phyloP scores from a whole-genome alignment of 768 basidiomycete genomes.

The Russula foetens region DNA sequence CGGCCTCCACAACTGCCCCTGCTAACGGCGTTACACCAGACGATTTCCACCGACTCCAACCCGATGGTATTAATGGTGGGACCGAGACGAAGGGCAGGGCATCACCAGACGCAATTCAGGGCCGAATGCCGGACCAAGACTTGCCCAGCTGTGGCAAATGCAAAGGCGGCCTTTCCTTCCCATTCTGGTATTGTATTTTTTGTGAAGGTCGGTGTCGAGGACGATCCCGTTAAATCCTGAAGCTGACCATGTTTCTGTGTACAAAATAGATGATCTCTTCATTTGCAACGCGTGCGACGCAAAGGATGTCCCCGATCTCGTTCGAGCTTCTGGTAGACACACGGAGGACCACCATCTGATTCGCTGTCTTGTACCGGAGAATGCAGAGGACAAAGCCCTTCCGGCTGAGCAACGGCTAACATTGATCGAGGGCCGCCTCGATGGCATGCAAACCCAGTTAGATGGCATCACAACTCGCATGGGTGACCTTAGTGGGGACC shows the following conservation, averaged over 20 bases:
- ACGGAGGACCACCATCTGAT: slow-evolving; percentile 7
- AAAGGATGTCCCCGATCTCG: background rate
- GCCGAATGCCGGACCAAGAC: slow-evolving; percentile 15
- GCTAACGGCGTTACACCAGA: too few relatives aligned
- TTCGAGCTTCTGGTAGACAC: background rate
- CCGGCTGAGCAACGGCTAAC: slow-evolving; percentile 1
- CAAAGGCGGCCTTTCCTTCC: slow-evolving; percentile 13
- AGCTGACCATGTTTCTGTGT: background rate
- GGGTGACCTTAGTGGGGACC: too few relatives aligned
- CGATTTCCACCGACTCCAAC: too few relatives aligned
- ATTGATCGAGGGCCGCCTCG: slow-evolving; percentile 1
- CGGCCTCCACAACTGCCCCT: background rate
- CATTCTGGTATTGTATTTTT: slow-evolving; percentile 1
- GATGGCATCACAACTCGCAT: too few relatives aligned
- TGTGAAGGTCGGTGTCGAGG: background rate
- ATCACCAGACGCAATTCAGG: background rate
- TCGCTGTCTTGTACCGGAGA: slow-evolving; percentile 2
- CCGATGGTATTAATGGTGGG: background rate
- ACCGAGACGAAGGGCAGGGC: background rate
- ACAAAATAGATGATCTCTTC: slow-evolving; percentile 1
- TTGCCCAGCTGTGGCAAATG: slow-evolving; percentile 21
- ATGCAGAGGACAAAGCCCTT: background rate
- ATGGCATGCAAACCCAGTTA: background rate
- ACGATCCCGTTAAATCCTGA: background rate
- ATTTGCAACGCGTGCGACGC: background rate